A percentile compares a stretch with the other conserved stretches of the same genome.
Evolutionary conservation across 78 protist species (phyloP).

Genomic region (Pelomyxa schiedti): DNA sequence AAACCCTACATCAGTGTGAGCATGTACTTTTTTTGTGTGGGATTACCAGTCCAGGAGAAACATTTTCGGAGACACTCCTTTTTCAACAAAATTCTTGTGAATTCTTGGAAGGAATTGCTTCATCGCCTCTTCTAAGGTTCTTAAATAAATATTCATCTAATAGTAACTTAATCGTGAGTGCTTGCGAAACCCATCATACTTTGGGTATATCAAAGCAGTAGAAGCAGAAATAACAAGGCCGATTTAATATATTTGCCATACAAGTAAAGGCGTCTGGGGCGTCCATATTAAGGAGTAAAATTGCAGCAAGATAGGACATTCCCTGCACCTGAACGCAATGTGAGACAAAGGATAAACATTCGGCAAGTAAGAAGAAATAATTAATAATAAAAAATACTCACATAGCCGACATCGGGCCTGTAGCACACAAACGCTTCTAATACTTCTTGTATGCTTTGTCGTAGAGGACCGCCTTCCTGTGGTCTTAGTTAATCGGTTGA

Average conservation of each 20-base stretch:
- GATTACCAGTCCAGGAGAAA: slow-evolving; percentile 69
- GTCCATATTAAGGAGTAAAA: slow-evolving; percentile 69
- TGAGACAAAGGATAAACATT: no score
- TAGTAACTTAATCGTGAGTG: no score
- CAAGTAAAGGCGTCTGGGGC: slow-evolving; percentile 55
- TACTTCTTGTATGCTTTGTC: slow-evolving; percentile 39
- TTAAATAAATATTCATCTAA: slow-evolving; percentile 48
- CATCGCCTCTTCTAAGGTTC: slow-evolving; percentile 37
- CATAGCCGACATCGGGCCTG: slow-evolving; percentile 77
- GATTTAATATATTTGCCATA: slow-evolving; percentile 62
- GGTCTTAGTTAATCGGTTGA: no score
- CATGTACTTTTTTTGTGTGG: no score
- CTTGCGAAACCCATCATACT: background rate
- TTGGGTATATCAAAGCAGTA: slow-evolving; percentile 40
- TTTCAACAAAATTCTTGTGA: background rate
- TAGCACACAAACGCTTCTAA: slow-evolving; percentile 64
- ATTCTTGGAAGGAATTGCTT: slow-evolving; percentile 26
- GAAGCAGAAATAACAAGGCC: slow-evolving; percentile 49
- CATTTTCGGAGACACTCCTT: slow-evolving; percentile 44
- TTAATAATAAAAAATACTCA: no score
- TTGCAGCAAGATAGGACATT: slow-evolving; percentile 85
- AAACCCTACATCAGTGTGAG: no score
- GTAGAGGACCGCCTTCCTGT: slow-evolving; percentile 57
- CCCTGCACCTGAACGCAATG: slow-evolving; percentile 89
- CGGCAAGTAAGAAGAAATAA: no score